Evolutionary conservation across 1,284 basidiomycete species (phyloP).

Genomic region (Microbotryomycetes sp.): DNA sequence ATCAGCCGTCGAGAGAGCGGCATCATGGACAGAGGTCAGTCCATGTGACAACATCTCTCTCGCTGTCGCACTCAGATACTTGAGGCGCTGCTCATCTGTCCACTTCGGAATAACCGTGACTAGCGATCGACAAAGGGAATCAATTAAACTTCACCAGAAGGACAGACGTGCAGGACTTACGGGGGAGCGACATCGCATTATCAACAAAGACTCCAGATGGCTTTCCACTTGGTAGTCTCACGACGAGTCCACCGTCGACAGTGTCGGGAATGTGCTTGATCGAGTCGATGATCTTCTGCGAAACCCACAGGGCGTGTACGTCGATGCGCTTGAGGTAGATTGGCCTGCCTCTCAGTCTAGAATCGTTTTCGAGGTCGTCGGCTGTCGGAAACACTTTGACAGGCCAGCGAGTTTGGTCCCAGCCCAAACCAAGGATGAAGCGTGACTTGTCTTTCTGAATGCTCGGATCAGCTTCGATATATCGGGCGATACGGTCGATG

Average conservation of each 20-base stretch:
- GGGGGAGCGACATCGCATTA: conserved; percentile 22
- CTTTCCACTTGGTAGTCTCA: conserved; percentile 56
- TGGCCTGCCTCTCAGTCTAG: conserved; percentile 56
- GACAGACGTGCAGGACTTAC: conserved; percentile 50
- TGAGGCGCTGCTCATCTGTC: conserved; percentile 54
- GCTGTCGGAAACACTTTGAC: conserved; percentile 63
- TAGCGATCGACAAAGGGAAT: conserved; percentile 30
- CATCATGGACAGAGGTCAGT: conserved; percentile 78
- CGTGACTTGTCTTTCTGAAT: conserved; percentile 48
- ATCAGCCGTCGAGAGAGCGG: conserved; percentile 51
- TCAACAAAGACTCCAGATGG: conserved; percentile 59
- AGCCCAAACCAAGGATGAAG: conserved; percentile 83
- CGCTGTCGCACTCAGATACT: conserved; percentile 59
- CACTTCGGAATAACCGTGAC: conserved; percentile 53
- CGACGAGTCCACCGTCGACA: conserved; percentile 68
- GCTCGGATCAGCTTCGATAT: conserved; percentile 56
- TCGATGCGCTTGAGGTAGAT: conserved; percentile 71
- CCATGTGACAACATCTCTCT: conserved; percentile 64
- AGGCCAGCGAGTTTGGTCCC: conserved; percentile 72
- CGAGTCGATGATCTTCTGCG: conserved; percentile 55
- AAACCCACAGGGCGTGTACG: conserved; percentile 79
- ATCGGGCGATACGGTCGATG: conserved; percentile 56
- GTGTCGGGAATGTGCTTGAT: conserved; percentile 45
- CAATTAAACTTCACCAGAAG: conserved; percentile 38
- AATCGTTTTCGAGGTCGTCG: conserved; percentile 58